Evolutionary conservation across 495 filamentous ascomycete genomes (phyloP).

Genomic region (Podospora appendiculata): DNA sequence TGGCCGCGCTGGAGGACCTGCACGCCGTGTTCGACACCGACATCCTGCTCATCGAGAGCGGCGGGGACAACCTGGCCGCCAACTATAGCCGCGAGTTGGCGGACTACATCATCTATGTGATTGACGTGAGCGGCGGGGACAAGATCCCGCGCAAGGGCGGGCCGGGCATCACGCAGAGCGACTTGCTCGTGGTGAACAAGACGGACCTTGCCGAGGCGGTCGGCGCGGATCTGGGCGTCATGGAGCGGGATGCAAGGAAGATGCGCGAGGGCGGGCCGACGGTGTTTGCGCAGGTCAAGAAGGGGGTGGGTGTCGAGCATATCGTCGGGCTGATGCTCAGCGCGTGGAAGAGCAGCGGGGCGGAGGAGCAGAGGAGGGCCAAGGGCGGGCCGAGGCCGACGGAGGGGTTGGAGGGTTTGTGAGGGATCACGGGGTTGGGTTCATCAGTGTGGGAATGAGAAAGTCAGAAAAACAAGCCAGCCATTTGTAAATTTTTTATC

Average conservation of each 20-base stretch:
- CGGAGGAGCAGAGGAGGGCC: slow-evolving; percentile 49
- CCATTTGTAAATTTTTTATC: not conserved
- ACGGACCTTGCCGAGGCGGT: slow-evolving; percentile 87
- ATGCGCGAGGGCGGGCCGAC: slow-evolving; percentile 95
- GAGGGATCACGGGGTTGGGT: not conserved
- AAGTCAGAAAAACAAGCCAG: not conserved
- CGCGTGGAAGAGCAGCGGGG: slow-evolving; percentile 86
- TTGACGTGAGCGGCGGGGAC: slow-evolving; percentile 94
- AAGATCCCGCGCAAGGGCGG: slow-evolving; percentile 96
- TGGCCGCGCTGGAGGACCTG: slow-evolving; percentile 81
- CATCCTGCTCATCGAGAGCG: slow-evolving; percentile 84
- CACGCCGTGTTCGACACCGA: slow-evolving; percentile 66
- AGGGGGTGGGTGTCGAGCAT: slow-evolving; percentile 71
- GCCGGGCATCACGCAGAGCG: slow-evolving; percentile 91
- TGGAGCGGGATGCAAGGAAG: slow-evolving; percentile 90
- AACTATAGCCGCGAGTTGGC: slow-evolving; percentile 93
- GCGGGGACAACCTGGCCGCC: slow-evolving; percentile 92
- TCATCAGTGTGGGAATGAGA: not conserved
- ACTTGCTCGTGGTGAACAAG: slow-evolving; percentile 92
- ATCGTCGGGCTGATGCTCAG: slow-evolving; percentile 85
- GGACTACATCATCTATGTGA: slow-evolving; percentile 97
- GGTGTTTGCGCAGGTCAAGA: slow-evolving; percentile 96
- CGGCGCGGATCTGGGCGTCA: slow-evolving; percentile 83
- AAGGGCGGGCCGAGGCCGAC: slow-evolving; percentile 44
- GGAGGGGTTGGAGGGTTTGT: slow-evolving; percentile 35